Evolutionary conservation across 805 yeast genomes (phyloP), one percentile per base, ranked within the genome.

Genomic region (Vanderwaltozyma polyspora): DNA sequence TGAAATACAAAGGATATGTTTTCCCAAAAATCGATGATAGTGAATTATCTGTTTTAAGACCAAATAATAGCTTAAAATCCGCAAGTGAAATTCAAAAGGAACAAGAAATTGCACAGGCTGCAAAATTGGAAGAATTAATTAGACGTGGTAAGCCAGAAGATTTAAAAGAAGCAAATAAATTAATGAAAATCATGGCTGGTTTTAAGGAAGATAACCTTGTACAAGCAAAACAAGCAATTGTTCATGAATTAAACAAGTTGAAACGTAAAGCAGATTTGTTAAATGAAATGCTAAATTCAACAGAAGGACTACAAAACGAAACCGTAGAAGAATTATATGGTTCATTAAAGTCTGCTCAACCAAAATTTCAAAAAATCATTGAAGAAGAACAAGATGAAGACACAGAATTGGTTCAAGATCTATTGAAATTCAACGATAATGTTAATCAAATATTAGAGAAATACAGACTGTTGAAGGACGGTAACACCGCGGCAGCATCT

Each of bases 111-210:
- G 96, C 93, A 2, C 95, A 87, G 53, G 72, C 83, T 42, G 97
- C 98, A 13, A 91, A 91, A 62, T 70, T 91, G 44, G 98, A 91
- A 61, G 98, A 91, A 59, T 69, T 91, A 42, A 82, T 91, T 42
- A 77, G 97, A 61, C 72, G 96, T 49, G 98, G 97, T 28, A 80
- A 83, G 57, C 97, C 98, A 6, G 82, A 79, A 43, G 99, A 91
- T 61, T 71, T 91, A 52, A 83, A 79, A 48, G 98, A 91, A 59
- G 99, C 99, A 29, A 91, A 91, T 59, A 84, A 82, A 47, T 70
- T 91, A 58, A 91, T 91, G 98, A 86, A 89, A 57, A 76, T 91
- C 46, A 86, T 91, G 95, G 94, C 97, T 5, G 99, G 99, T 5
- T 91, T 85, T 66, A 82, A 82, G 57, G 85, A 82, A 49, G 95